Evolutionary conservation across 192 early-diverging fungal species (phyloP), one percentile per base, ranked within the genome.

Genomic region (Chytriomyces sp.): DNA sequence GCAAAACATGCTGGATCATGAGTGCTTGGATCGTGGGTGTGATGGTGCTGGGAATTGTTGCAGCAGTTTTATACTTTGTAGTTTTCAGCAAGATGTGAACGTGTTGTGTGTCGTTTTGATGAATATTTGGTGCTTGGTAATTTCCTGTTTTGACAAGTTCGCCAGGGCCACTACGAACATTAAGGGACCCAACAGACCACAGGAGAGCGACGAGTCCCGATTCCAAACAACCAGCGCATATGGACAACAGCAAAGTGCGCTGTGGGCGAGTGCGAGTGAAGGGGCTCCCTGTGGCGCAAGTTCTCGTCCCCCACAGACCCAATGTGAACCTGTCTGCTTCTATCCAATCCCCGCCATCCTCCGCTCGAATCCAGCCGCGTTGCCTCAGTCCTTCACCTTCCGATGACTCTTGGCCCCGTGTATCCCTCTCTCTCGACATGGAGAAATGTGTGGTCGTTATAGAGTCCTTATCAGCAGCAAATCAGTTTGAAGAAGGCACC

Each of bases 1-100:
- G 72, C 1, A 61, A 16, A 63, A 73, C 57, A 44, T 73, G 72
- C 44, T 73, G 72, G 72, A 28, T 16, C 10, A 49, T 57, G 60
- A 45, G 11, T 61, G 72, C 44, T 8, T 48, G 20, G 9, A 24
- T 71, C 16, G n/a, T 26, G 11, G 50, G 10, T 43, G 8, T 71
- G 46, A 6, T 71, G 8, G 20, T 26, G 9, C 50, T 71, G 49
- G 69, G 11, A 1, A 57, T 57, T 8, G 57, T 24, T 8, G 47
- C 49, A 9, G 50, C 45, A 5, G 69, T 57, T 18, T 8, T 71
- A 7, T 71, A 43, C 24, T 43, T 64, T 26, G 11, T 13, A 13
- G 35, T 64, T n/a, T n/a, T n/a, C 57, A 23, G 18, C 57, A 60
- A 60, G 57, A 23, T n/a, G 23, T 18, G 18, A 60, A 60, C 18